A percentile compares a stretch with the other conserved stretches of the same genome.
phyloP scores from a whole-genome alignment of 2,329 filamentous ascomycete species.

The Neospermospora avenae region DNA sequence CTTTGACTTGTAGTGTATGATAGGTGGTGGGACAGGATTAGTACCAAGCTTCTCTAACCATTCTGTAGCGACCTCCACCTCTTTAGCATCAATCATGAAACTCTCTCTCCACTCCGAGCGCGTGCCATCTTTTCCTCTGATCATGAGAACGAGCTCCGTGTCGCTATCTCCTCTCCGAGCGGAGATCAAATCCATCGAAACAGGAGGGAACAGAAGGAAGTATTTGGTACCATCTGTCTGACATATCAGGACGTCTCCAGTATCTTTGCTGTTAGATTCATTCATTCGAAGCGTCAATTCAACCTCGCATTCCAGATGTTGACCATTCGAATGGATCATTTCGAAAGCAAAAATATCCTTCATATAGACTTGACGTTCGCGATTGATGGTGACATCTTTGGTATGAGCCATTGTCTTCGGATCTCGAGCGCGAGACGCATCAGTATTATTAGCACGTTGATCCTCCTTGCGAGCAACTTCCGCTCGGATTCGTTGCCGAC shows the following conservation, averaged over 20 bases:
- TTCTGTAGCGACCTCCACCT: slow-evolving; percentile 60
- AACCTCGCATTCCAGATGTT: slow-evolving; percentile 82
- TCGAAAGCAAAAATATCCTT: slow-evolving; percentile 88
- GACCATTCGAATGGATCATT: slow-evolving; percentile 82
- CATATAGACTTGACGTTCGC: slow-evolving; percentile 77
- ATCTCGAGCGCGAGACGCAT: slow-evolving; percentile 76
- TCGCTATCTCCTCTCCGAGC: slow-evolving; percentile 70
- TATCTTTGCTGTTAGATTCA: slow-evolving; percentile 58
- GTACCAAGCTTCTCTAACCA: slow-evolving; percentile 86
- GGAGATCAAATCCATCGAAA: slow-evolving; percentile 71
- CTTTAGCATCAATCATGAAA: slow-evolving; percentile 69
- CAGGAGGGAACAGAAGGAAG: slow-evolving; percentile 89
- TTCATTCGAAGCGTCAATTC: slow-evolving; percentile 86
- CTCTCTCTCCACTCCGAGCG: slow-evolving; percentile 76
- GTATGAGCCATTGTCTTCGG: slow-evolving; percentile 71
- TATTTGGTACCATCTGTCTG: slow-evolving; percentile 73
- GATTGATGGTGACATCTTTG: slow-evolving; percentile 68
- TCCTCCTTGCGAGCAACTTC: slow-evolving; percentile 74
- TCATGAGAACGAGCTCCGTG: slow-evolving; percentile 80
- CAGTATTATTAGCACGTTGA: slow-evolving; percentile 80
- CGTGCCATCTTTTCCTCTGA: slow-evolving; percentile 64
- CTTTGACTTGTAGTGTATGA: slow-evolving; percentile 16
- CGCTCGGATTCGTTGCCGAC: slow-evolving; percentile 70
- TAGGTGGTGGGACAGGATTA: slow-evolving; percentile 54
- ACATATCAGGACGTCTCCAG: slow-evolving; percentile 86